phyloP scores from a whole-genome alignment of 1,284 basidiomycete species.

The Ceratobasidium sp. region DNA sequence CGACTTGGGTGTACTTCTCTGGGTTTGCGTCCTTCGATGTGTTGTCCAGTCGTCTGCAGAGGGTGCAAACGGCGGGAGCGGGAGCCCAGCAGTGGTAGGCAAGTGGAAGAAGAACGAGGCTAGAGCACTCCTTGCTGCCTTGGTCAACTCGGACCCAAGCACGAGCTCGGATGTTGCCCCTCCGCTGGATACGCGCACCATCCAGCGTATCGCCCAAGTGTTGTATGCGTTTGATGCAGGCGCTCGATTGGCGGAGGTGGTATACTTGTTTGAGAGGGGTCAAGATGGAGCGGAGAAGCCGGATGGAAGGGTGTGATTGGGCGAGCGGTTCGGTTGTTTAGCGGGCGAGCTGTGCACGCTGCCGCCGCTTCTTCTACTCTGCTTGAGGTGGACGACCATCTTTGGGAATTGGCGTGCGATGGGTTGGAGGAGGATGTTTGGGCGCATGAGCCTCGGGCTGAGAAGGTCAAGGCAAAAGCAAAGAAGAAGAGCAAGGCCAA shows the following conservation, averaged over 20 bases:
- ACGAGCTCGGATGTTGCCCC: slow-evolving; percentile 15
- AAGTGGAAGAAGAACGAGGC: slow-evolving; percentile 74
- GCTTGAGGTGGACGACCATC: slow-evolving; percentile 35
- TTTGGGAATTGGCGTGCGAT: slow-evolving; percentile 59
- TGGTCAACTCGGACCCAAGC: slow-evolving; percentile 46
- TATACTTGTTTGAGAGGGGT: slow-evolving; percentile 48
- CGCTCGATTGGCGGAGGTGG: slow-evolving; percentile 63
- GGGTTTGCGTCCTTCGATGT: slow-evolving; percentile 66
- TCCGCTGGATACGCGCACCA: slow-evolving; percentile 59
- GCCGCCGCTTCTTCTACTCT: neutral
- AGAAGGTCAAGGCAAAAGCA: slow-evolving; percentile 49
- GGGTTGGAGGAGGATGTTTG: slow-evolving; percentile 60
- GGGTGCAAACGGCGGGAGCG: slow-evolving; percentile 56
- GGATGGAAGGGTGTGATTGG: slow-evolving; percentile 56
- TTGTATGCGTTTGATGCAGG: slow-evolving; percentile 64
- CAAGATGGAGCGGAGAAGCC: slow-evolving; percentile 35
- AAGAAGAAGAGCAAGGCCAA: slow-evolving; percentile 50
- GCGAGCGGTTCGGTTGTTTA: slow-evolving; percentile 58
- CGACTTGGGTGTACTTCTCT: slow-evolving; percentile 55
- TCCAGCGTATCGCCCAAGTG: slow-evolving; percentile 75
- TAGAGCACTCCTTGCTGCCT: slow-evolving; percentile 64
- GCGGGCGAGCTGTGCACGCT: slow-evolving; percentile 63
- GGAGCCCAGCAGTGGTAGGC: slow-evolving; percentile 63
- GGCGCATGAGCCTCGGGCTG: slow-evolving; percentile 41
- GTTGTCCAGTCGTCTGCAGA: slow-evolving; percentile 58